Evolutionary conservation across 1,284 basidiomycete species (phyloP).

Genomic region (Naganishia sp.): DNA sequence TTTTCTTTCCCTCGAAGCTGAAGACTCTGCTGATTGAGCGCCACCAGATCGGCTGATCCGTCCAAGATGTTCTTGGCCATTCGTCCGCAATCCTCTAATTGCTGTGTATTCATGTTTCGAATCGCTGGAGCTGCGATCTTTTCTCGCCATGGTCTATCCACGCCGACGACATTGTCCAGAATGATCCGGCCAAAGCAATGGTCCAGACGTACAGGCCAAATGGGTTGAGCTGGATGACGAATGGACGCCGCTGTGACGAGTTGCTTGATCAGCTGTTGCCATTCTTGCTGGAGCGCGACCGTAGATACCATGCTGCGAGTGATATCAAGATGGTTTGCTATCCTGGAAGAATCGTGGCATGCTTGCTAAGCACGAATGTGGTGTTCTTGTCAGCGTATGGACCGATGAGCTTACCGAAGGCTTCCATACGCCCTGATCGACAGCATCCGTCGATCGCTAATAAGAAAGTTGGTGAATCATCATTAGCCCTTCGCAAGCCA

Average conservation of each 20-base stretch:
- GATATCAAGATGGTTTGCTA: too few species aligned
- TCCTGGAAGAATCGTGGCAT: background rate
- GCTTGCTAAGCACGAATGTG: too few species aligned
- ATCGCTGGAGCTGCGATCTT: slow-evolving; percentile 2
- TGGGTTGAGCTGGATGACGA: slow-evolving; percentile 13
- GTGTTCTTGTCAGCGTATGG: too few species aligned
- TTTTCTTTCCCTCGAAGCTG: slow-evolving; percentile 9
- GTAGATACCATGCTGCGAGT: background rate
- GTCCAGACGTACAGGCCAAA: slow-evolving; percentile 23
- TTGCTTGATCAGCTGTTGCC: slow-evolving; percentile 6
- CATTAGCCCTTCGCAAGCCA: background rate
- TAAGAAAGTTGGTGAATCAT: too few species aligned
- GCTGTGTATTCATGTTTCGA: slow-evolving; percentile 10
- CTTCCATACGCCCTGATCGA: too few species aligned
- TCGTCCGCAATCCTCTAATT: slow-evolving; percentile 7
- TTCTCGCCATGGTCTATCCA: slow-evolving; percentile 16
- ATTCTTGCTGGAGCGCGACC: slow-evolving; percentile 4
- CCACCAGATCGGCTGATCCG: slow-evolving; percentile 18
- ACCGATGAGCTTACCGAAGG: too few species aligned
- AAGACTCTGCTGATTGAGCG: slow-evolving; percentile 17
- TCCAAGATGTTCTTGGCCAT: slow-evolving; percentile 7
- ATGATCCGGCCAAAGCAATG: slow-evolving; percentile 31
- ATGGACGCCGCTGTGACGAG: slow-evolving; percentile 12
- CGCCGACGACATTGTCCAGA: slow-evolving; percentile 11
- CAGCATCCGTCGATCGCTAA: too few species aligned